A percentile compares a stretch with the other conserved stretches of the same genome.
Evolutionary conservation across 495 filamentous ascomycete genomes (phyloP).

Genomic region (Bryoglossum gracile): DNA sequence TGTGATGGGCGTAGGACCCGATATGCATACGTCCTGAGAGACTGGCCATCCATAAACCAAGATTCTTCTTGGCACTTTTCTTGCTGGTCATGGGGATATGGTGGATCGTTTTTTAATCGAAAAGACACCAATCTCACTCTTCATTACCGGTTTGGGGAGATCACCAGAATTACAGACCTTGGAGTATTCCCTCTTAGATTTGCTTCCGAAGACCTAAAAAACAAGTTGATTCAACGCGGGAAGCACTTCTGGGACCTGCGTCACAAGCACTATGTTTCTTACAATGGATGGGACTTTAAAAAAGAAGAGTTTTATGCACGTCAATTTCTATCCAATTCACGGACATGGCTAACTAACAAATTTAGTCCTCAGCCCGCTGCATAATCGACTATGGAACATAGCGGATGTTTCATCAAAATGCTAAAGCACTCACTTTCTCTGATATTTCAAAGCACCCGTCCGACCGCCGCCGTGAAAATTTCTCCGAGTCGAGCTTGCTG

Average conservation of each 20-base stretch:
- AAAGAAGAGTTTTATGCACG: conserved; percentile 3
- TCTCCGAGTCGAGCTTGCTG: background rate
- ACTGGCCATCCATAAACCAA: background rate
- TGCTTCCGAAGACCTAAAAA: background rate
- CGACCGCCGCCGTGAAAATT: background rate
- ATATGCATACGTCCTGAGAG: background rate
- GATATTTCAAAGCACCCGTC: background rate
- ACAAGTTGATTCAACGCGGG: background rate
- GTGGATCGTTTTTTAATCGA: background rate
- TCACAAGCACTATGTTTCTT: conserved; percentile 4
- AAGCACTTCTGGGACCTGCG: conserved; percentile 12
- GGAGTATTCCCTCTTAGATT: conserved; percentile 8
- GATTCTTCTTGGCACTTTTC: background rate
- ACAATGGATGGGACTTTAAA: conserved; percentile 6
- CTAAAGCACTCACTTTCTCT: background rate
- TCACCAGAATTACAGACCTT: background rate
- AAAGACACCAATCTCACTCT: background rate
- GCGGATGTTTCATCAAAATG: conserved; percentile 2
- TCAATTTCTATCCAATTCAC: background rate
- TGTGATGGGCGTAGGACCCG: background rate
- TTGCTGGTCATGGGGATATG: conserved; percentile 5
- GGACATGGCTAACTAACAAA: background rate
- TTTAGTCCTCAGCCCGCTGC: background rate
- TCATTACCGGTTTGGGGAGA: background rate
- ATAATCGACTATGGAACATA: conserved; percentile 9